Evolutionary conservation across 495 filamentous ascomycete genomes (phyloP).

Genomic region (Xylaria acuta): DNA sequence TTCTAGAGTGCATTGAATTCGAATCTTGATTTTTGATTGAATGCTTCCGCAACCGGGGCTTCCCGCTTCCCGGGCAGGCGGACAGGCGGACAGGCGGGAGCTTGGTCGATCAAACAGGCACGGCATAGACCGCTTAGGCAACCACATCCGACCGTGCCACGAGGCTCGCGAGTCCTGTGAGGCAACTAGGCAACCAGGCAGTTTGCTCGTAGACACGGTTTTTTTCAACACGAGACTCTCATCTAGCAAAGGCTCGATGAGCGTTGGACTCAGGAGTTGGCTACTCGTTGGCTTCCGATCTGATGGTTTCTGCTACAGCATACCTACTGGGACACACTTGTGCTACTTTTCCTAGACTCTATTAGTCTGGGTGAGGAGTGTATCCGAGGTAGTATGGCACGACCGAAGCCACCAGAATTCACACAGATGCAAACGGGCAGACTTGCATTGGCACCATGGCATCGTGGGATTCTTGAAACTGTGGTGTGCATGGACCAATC

Average conservation of each 20-base stretch:
- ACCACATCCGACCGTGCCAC: not conserved
- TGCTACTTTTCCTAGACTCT: not conserved
- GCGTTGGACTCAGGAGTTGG: not conserved
- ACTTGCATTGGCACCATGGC: not conserved
- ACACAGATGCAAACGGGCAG: not conserved
- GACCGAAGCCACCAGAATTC: not conserved
- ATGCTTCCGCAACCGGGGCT: constrained; percentile 3
- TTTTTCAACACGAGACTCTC: not conserved
- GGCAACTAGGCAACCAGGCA: not conserved
- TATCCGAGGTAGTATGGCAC: not conserved
- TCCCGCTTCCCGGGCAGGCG: constrained; percentile 11
- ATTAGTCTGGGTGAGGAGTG: not conserved
- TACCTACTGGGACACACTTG: not conserved
- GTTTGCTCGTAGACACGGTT: not conserved
- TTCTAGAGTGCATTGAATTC: constrained; percentile 15
- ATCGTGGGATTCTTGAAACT: constrained; percentile 13
- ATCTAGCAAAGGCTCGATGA: not conserved
- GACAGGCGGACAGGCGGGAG: constrained; percentile 23
- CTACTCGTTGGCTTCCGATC: not conserved
- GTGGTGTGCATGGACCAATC: not conserved
- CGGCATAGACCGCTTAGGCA: constrained; percentile 14
- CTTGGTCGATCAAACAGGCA: constrained; percentile 27
- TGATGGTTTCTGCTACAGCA: not conserved
- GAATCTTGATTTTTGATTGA: constrained; percentile 10
- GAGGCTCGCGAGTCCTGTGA: not conserved